Evolutionary conservation across 352 stramenopile species (phyloP).

Genomic region (Stephanocyclus meneghinianus): DNA sequence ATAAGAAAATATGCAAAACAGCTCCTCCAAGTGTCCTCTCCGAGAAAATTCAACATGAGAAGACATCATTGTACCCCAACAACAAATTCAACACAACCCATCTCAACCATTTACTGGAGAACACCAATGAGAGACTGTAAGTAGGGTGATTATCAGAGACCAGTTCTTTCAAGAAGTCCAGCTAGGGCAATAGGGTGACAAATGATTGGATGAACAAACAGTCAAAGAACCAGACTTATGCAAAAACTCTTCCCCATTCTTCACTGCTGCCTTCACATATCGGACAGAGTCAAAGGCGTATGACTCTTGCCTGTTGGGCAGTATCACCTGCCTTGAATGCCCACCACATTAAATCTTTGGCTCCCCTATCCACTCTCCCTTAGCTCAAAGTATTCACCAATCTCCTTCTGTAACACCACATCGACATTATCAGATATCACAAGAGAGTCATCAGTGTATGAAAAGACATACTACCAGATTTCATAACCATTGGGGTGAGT

Average conservation of each 20-base stretch:
- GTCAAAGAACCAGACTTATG: background rate
- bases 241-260: constrained; percentile 44
- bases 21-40: constrained; percentile 19
- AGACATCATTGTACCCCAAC: constrained; percentile 47
- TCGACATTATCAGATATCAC: constrained; percentile 31
- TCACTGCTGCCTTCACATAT: constrained; percentile 42
- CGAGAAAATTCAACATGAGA: constrained; percentile 38
- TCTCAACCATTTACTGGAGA: constrained; percentile 35
- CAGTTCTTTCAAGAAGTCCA: constrained; percentile 27
- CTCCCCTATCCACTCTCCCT: constrained; percentile 51
- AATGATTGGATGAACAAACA: background rate
- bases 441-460: constrained; percentile 48
- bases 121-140: constrained; percentile 14
- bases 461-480: constrained; percentile 52
- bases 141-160: background rate
- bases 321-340: constrained; percentile 34
- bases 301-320: constrained; percentile 40
- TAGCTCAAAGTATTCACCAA: constrained; percentile 54
- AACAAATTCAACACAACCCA: constrained; percentile 44
- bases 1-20: constrained; percentile 44
- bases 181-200: constrained; percentile 23
- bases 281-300: constrained; percentile 58
- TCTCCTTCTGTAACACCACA: constrained; percentile 40
- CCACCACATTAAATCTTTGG: constrained; percentile 56
- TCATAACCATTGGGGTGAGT: constrained; percentile 24